Percentiles rank a stretch among this genome's conserved stretches.
Conservation (phyloP, 495 filamentous ascomycete genomes). For the Penicillium nucicola region DNA sequence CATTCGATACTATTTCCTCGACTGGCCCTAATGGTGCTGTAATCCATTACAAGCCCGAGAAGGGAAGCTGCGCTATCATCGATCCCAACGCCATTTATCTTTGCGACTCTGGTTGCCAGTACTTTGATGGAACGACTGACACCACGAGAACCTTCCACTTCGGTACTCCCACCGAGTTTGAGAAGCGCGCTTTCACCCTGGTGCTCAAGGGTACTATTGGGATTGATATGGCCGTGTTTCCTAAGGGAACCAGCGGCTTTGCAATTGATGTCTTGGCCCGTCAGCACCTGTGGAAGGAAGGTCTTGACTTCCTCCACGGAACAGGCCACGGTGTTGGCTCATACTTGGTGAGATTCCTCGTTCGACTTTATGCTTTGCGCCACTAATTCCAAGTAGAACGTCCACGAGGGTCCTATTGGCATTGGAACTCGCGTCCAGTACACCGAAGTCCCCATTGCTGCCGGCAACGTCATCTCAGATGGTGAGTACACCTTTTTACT, state of each 20-base stretch:
- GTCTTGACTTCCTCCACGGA: conserved; percentile 93
- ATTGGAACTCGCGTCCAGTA: conserved; percentile 91
- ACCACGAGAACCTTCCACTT: conserved; percentile 94
- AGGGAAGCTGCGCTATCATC: conserved; percentile 75
- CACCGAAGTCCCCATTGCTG: conserved; percentile 80
- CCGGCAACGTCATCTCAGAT: conserved; percentile 93
- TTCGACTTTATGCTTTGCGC: neutral
- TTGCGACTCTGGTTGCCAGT: conserved; percentile 96
- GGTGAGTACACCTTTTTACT: conserved; percentile 31
- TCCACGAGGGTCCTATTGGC: conserved; percentile 96
- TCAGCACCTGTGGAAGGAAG: conserved; percentile 89
- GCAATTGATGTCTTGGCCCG: conserved; percentile 86
- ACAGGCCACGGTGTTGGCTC: conserved; percentile 97
- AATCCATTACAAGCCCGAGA: conserved; percentile 95
- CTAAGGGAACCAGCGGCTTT: conserved; percentile 91
- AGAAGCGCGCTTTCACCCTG: conserved; percentile 89
- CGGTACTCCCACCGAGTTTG: conserved; percentile 76
- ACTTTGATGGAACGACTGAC: conserved; percentile 93
- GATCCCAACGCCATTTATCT: conserved; percentile 89
- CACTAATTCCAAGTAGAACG: conserved; percentile 57
- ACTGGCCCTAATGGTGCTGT: conserved; percentile 93
- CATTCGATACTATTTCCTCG: conserved; percentile 94
- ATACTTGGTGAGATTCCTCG: conserved; percentile 52
- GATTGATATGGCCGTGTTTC: conserved; percentile 83
- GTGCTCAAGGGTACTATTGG: conserved; percentile 96